Evolutionary conservation across 1,284 basidiomycete genomes (phyloP).

Genomic region (Inonotus hispidus): DNA sequence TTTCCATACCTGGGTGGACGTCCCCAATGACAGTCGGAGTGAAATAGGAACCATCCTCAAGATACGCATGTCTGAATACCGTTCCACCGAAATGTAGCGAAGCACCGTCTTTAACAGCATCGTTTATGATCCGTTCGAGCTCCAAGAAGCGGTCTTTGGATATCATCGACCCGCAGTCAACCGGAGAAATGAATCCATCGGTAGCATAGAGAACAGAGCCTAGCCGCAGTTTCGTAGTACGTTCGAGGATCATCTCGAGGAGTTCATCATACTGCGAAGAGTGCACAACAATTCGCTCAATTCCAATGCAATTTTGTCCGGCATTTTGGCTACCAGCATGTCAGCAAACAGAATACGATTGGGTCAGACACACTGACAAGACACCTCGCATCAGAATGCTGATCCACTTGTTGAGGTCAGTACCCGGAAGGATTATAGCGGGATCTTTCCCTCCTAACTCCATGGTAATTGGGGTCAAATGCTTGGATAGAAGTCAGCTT

Average conservation of each 20-base stretch:
- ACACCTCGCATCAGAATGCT: conserved; percentile 80
- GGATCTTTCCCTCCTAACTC: conserved; percentile 89
- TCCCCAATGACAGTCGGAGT: conserved; percentile 82
- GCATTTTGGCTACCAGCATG: conserved; percentile 65
- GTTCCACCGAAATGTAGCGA: conserved; percentile 63
- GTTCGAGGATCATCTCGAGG: conserved; percentile 56
- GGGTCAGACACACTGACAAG: conserved; percentile 54
- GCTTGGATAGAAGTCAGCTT: conserved; percentile 20
- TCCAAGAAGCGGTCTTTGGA: conserved; percentile 60
- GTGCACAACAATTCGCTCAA: conserved; percentile 90
- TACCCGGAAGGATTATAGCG: conserved; percentile 68
- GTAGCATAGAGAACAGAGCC: conserved; percentile 62
- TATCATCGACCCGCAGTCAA: conserved; percentile 85
- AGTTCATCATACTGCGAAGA: conserved; percentile 69
- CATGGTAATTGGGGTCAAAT: conserved; percentile 85
- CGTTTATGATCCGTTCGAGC: conserved; percentile 65
- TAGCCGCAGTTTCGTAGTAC: conserved; percentile 60
- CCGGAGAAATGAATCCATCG: conserved; percentile 61
- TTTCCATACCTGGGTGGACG: conserved; percentile 68
- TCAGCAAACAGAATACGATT: neutral
- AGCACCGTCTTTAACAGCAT: conserved; percentile 73
- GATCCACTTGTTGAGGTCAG: conserved; percentile 66
- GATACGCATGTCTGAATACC: conserved; percentile 58
- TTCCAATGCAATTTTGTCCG: conserved; percentile 97
- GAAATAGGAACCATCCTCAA: conserved; percentile 76